Conservation (phyloP, 768 basidiomycete species). For the Kwoniella mangroviensis region DNA sequence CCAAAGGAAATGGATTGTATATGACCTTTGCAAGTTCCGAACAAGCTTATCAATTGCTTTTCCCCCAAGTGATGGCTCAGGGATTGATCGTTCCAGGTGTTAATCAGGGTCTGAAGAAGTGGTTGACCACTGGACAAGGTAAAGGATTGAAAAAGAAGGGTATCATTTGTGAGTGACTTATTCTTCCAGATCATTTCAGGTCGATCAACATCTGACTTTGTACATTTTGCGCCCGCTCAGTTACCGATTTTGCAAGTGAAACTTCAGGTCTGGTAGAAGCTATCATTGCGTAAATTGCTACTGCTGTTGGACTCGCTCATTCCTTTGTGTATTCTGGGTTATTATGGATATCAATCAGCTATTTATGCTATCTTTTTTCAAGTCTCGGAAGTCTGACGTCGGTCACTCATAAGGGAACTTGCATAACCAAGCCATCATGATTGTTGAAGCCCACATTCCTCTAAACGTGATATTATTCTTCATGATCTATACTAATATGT, state of each 20-base stretch:
- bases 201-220: background rate
- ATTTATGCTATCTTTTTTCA: background rate
- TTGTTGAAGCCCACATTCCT: background rate
- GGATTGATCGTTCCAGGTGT: slow-evolving; percentile 19
- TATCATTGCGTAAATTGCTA: slow-evolving; percentile 15
- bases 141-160: slow-evolving; percentile 25
- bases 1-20: slow-evolving; percentile 15
- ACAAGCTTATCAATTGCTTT: slow-evolving; percentile 6
- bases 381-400: no score
- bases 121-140: slow-evolving; percentile 13
- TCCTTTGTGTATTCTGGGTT: background rate
- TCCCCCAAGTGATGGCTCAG: slow-evolving; percentile 15
- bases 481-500: background rate
- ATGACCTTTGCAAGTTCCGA: slow-evolving; percentile 20
- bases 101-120: slow-evolving; percentile 18
- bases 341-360: background rate
- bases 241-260: slow-evolving; percentile 21
- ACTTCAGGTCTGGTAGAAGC: slow-evolving; percentile 21
- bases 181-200: background rate
- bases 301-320: background rate
- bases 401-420: no score
- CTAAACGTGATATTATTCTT: background rate
- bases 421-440: no score
- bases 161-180: slow-evolving; percentile 20
- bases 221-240: background rate